Evolutionary conservation across 768 basidiomycete species (phyloP), one percentile per base, ranked within the genome.

Genomic region (Mrakia frigida): DNA sequence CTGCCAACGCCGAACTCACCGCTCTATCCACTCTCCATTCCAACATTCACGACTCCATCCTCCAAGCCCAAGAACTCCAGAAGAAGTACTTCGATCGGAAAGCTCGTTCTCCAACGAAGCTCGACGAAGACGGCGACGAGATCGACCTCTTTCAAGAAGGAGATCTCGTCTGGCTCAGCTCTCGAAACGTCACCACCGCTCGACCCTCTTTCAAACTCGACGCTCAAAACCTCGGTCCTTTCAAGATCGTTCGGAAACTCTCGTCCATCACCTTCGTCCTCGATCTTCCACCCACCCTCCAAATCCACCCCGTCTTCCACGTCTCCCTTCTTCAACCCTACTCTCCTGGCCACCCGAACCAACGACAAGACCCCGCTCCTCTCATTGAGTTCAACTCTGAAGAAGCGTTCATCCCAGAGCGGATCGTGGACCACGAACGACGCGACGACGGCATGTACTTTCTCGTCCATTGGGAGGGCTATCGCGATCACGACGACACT

Each of bases 121-220:
- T 74, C 53, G 80, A 82, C 33, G 78, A 82, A 37, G 59, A 76
- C 77, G 75, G 70, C 14, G 25, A 74, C 60, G 5, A 77, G 80
- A 0, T 46, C 43, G 41, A 81, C 76, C 3, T 80, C 14, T 81
- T 72, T 70, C 33, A 72, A 35, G 60, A 74, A 25, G 81, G 81
- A 6, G 79, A 81, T 63, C 52, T 50, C 14, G 81, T 80, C 28
- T 60, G 70, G 73, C 79, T 82, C 25, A 78, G 80, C 68, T 35
- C 68, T 16, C 68, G 68, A 21, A 31, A 69, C 41, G 16, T 46
- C 43, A 14, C 43, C 43, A 46, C 31, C 43, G 9, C 43, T 35
- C 25, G 68, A 13, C 37, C 68, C 68, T 18, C 41, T 35, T 39
- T 39, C 68, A n/a, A 39, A 21, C 35, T 16, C 43, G 25, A 25